A percentile compares a stretch with the other conserved stretches of the same genome.
Evolutionary conservation across 805 yeast species (phyloP).

Genomic region (Metschnikowia amazonensis): DNA sequence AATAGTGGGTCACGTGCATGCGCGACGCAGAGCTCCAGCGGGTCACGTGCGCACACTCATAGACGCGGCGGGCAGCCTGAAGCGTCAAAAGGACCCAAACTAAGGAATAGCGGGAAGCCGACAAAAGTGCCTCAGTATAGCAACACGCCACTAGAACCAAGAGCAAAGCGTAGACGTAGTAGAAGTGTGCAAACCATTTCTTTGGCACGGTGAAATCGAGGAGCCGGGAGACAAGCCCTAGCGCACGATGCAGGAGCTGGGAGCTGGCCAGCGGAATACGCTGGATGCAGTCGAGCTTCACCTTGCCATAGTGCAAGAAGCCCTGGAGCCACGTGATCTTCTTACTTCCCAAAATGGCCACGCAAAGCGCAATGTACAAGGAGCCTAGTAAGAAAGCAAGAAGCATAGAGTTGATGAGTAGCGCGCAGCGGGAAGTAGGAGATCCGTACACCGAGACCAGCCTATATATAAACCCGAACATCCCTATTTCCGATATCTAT

Average conservation of each 20-base stretch:
- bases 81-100: conserved; percentile 26
- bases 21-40: conserved; percentile 45
- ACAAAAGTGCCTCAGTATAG: conserved; percentile 10
- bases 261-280: not conserved
- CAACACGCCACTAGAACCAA: conserved; percentile 14
- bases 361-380: conserved; percentile 4
- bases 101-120: conserved; percentile 18
- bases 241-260: not conserved
- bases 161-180: conserved; percentile 39
- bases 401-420: not conserved
- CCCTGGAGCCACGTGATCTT: conserved; percentile 8
- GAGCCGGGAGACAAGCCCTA: not conserved
- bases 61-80: conserved; percentile 54
- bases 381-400: not conserved
- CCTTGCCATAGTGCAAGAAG: conserved; percentile 16
- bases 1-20: conserved; percentile 64
- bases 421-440: not conserved
- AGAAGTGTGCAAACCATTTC: conserved; percentile 60
- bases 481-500: no score
- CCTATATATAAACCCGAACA: no score
- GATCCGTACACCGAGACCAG: no score
- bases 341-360: conserved; percentile 6
- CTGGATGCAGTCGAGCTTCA: conserved; percentile 4
- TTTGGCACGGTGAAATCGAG: conserved; percentile 53
- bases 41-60: conserved; percentile 51